Base-by-base conservation (phyloP, 1,284 basidiomycete genomes). In the Coniophora puteana region DNA sequence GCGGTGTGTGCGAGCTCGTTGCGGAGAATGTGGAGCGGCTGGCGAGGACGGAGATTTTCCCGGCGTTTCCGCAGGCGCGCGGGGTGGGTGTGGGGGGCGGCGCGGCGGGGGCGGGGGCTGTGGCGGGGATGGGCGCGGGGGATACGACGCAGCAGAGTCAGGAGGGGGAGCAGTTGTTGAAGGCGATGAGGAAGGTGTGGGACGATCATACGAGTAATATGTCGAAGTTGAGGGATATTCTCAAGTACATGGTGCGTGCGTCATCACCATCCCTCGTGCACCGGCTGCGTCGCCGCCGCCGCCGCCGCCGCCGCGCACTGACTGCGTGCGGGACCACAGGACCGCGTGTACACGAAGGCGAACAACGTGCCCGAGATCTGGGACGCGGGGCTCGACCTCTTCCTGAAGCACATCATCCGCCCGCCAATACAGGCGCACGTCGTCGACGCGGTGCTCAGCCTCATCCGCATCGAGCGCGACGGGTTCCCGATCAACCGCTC, bases 161-260 rank as follows among this genome's bases (percentile, higher is more conserved):
- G 52, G 90, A 93, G 56, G 87, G 85, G 1, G 94, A 97, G 58
- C 67, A 83, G 34, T 75, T 98, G 45, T 67, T 98, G 54, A 93
- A 88, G 57, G 86, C 90, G 11, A 55, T 97, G 46, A 80, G 82
- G 54, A 76, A 78, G 33, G 87, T 95, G 2, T 99, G 96, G 95
- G 89, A 95, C 46, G 93, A 98, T 59, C 95, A 99, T 63, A 83
- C 76, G 5, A 81, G 84, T 11, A 93, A 87, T 62, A 92, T 98
- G 89, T 74, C 77, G 31, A 93, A 94, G 60, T 65, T 99, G 44
- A 80, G 86, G 27, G 93, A 94, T 58, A 81, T 99, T 25, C 71
- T 99, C 51, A 92, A 90, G 58, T 99, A 99, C 61, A 95, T 99
- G 89, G 95, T 94, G 52, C 52, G 80, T 62, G 31, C 28, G 34